Base-by-base conservation (phyloP, 495 filamentous ascomycete species). In the Chaetomium cochliodes region DNA sequence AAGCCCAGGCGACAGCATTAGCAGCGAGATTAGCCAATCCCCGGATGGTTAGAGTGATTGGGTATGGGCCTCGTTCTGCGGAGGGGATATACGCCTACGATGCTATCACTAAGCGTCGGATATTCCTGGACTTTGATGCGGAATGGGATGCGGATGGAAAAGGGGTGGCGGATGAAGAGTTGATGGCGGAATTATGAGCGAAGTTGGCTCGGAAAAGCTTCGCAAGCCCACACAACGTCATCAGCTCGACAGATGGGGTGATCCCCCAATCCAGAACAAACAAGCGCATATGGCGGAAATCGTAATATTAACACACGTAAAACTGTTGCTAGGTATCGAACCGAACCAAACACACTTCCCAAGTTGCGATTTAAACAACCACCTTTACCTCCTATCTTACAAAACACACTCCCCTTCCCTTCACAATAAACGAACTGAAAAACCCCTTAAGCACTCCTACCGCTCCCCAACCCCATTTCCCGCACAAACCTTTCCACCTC, bases 401-500 rank as follows among this genome's bases (percentile, higher is more conserved):
- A n/a, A n/a, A n/a, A n/a, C n/a, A n/a, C n/a, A n/a, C n/a, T n/a
- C n/a, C n/a, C n/a, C n/a, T n/a, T n/a, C n/a, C n/a, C n/a, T n/a
- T n/a, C n/a, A 41, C 39, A 41, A 41, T 41, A 9, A 41, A 41
- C 39, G 12, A 15, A 41, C 39, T 12, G 13, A 44, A 44, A 2
- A 18, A 44, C 41, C 16, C n/a, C n/a, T n/a, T 18, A 44, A 44
- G 2, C 41, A 1, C 16, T 44, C 41, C 18, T 15, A 22, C 20
- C 18, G 9, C 9, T 13, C 28, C n/a, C 30, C 58, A 16, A 9
- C 23, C 22, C 30, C 46, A 22, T 41, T 30, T 54, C 50, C 52
- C 28, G 30, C 37, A 6, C 28, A 42, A 39, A 20, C 42, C 50
- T 22, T 39, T 51, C 55, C 20, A 60, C 25, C 67, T 52, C 63